phyloP scores from a whole-genome alignment of 1,284 basidiomycete genomes.

The Ganoderma lingzhi region DNA sequence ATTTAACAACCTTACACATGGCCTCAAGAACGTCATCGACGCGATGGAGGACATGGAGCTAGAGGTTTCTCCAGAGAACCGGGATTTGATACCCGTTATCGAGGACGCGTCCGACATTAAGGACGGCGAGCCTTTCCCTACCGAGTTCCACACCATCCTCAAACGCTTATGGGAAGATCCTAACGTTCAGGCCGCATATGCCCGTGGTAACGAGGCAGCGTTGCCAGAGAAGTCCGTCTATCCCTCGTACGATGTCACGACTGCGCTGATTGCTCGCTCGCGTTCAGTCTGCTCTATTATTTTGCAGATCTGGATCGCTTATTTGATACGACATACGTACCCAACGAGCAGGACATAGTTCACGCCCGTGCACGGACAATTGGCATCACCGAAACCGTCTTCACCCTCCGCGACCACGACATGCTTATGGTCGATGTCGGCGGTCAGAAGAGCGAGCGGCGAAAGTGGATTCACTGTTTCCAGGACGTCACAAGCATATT shows the following conservation, averaged over 20 bases:
- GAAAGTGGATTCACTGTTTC: constrained; percentile 92
- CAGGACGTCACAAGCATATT: constrained; percentile 89
- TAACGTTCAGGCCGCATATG: constrained; percentile 77
- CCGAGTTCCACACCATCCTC: constrained; percentile 70
- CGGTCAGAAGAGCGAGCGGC: constrained; percentile 88
- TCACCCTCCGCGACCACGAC: constrained; percentile 76
- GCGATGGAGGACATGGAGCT: constrained; percentile 91
- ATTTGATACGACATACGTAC: constrained; percentile 77
- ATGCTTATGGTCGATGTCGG: constrained; percentile 93
- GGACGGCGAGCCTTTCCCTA: constrained; percentile 84
- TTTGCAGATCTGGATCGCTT: constrained; percentile 82
- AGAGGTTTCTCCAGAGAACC: constrained; percentile 69
- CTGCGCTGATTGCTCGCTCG: constrained; percentile 21
- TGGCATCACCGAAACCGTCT: constrained; percentile 94
- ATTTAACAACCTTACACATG: constrained; percentile 90
- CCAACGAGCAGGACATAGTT: constrained; percentile 87
- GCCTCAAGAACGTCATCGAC: constrained; percentile 85
- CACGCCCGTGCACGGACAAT: constrained; percentile 88
- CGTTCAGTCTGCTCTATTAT: constrained; percentile 71
- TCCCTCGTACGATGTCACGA: neutral
- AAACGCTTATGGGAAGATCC: constrained; percentile 81
- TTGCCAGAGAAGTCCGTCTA: constrained; percentile 84
- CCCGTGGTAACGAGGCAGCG: constrained; percentile 85
- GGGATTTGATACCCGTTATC: constrained; percentile 64
- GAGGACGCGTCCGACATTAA: constrained; percentile 76